These are phyloP conservation scores for Truncatella angustata DNA, from an alignment of 2,329 filamentous ascomycete species.

Conservation along the genomic window DNA sequence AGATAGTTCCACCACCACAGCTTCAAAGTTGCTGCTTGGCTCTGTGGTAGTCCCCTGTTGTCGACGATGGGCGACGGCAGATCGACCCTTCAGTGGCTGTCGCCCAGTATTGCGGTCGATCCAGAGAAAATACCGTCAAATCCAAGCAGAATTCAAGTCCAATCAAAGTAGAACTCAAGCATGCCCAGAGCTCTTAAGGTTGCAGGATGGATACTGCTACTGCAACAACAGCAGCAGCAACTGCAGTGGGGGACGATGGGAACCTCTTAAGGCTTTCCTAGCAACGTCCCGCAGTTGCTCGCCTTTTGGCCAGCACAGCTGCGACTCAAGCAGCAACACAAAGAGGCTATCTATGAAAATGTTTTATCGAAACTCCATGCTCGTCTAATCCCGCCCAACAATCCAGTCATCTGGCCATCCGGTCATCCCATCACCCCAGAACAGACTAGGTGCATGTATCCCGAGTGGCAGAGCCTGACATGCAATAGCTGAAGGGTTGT, in stretches of 20 bases:
- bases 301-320: neutral
- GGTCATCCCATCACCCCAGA: too few relatives aligned
- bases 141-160: neutral
- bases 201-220: too few relatives aligned
- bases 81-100: too few relatives aligned
- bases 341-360: conserved; percentile 4
- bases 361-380: conserved; percentile 1
- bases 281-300: neutral
- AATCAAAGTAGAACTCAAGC: neutral
- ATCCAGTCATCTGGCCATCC: too few relatives aligned
- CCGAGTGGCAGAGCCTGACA: too few relatives aligned
- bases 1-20: neutral
- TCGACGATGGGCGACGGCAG: too few relatives aligned
- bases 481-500: too few relatives aligned
- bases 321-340: conserved; percentile 2
- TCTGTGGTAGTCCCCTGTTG: too few relatives aligned
- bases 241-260: neutral
- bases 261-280: neutral
- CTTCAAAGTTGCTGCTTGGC: neutral
- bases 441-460: too few relatives aligned
- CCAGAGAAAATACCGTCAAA: neutral
- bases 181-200: neutral
- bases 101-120: neutral
- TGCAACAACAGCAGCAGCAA: too few relatives aligned
- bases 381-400: too few relatives aligned